Evolutionary conservation across 257 asterid genomes (phyloP), one percentile per base, ranked within the genome.

Genomic region (Solanum okadae): DNA sequence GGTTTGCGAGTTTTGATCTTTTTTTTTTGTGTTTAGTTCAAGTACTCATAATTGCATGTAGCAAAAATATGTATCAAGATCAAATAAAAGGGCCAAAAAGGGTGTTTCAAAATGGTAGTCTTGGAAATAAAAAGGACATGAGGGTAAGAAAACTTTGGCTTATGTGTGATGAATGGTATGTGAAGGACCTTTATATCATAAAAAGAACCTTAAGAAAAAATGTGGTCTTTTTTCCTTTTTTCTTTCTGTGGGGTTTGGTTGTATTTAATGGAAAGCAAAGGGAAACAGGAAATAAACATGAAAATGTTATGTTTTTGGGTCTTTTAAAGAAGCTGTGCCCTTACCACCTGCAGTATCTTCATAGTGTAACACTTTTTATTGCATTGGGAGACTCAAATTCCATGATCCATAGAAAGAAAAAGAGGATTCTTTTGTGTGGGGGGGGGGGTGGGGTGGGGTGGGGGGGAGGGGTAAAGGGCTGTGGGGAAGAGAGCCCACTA

Each of bases 351-450:
- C 90, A 75, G 89, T 49, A 89, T 85, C 71, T 76, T 35, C 65
- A 37, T 84, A 63, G 90, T 84, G 89, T 49, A 87, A 56, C 84
- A 61, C 38, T 89, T 83, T 76, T 87, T 49, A 13, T 86, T 86
- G 93, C 94, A 90, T 92, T 86, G 96, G 92, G 90, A 90, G 91
- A 90, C 89, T 94, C 94, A 92, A 93, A 95, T 95, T 95, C 97
- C 94, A 92, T 91, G 91, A 73, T 89, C 88, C 88, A 88, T 87
- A 89, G 84, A 87, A 88, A 84, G 90, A 83, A 77, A 72, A 88
- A 85, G 56, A 81, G 68, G 37, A 46, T 29, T 81, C 38, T 46
- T 33, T 25, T 23, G n/a, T 9, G 63, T 27, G n/a, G n/a, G n/a
- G 25, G 13, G 23, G 13, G 59, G 27, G 25, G 46, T 85, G 73